Base-by-base conservation (phyloP, 2,329 filamentous ascomycete genomes). In the Rasamsonia emersonii region DNA sequence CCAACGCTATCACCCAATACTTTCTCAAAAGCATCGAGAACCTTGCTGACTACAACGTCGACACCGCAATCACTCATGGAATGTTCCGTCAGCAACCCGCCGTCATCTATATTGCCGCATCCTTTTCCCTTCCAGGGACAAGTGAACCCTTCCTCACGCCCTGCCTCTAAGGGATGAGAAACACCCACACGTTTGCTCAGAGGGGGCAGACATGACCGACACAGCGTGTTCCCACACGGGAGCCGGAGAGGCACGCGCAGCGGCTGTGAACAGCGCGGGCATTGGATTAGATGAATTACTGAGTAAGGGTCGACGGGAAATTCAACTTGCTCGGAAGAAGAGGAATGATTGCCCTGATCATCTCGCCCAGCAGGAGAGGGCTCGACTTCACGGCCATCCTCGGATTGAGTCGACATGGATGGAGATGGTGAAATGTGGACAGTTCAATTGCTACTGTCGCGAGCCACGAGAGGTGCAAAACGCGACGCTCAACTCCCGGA, bases 201-300 rank as follows among this genome's bases (percentile, higher is more conserved):
- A 28, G 73, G 59, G 2, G 86, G 86, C 2, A 93, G 60, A 56
- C 88, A 95, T 30, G 58, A 56, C 47, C 72, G 77, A 61, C 88
- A 95, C 8, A 93, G 58, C 8, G 79, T 79, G 49, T 80, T 75
- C 17, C 86, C 86, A 53, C 88, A 95, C 4, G 86, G 86, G 4
- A 94, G 64, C 0, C 82, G 82, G 35, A 86, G 69, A 4, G 86
- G 83, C 6, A 75, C 67, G 27, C 61, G 67, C 18, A 91, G 64
- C 1, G 81, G 79, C 25, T 64, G 65, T 3, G 79, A 83, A 56
- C 88, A 94, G 40, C 72, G 63, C 8, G 71, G 71, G 53, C 88
- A 95, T 59, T 93, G 85, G 32, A 91, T 70, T 24, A 91, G 64
- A 25, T 79, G 78, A 39, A 93, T 68, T 33, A 86, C 65, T 36